These are phyloP conservation scores for Chalciporus piperatus DNA, from an alignment of 768 basidiomycete genomes.

Conservation along the genomic window DNA sequence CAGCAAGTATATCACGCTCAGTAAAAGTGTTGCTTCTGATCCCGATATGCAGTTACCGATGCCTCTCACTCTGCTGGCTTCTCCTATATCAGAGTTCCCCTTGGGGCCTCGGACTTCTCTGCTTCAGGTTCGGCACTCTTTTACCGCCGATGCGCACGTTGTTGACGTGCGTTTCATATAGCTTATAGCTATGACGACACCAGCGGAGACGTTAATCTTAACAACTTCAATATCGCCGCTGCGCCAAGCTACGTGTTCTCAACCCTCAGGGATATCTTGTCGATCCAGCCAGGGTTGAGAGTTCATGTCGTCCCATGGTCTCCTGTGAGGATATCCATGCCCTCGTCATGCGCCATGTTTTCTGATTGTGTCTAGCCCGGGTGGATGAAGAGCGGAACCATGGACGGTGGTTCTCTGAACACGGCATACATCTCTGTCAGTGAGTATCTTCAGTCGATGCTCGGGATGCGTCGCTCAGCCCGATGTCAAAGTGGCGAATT, in stretches of 20 bases:
- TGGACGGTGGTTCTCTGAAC: conserved; percentile 63
- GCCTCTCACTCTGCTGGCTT: conserved; percentile 62
- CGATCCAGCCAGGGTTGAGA: conserved; percentile 50
- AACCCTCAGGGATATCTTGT: conserved; percentile 60
- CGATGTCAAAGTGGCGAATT: conserved; percentile 54
- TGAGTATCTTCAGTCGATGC: conserved; percentile 30
- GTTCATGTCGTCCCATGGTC: conserved; percentile 73
- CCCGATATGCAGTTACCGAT: conserved; percentile 44
- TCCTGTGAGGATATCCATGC: conserved; percentile 45
- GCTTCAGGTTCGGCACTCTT: conserved; percentile 39
- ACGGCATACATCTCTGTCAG: conserved; percentile 47
- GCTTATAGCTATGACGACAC: conserved; percentile 68
- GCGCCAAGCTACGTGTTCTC: conserved; percentile 64
- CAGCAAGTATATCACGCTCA: conserved; percentile 10
- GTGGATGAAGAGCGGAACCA: conserved; percentile 75
- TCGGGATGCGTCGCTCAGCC: conserved; percentile 1
- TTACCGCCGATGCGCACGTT: neutral
- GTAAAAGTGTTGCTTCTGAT: neutral
- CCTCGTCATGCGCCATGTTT: neutral
- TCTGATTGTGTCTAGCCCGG: conserved; percentile 47
- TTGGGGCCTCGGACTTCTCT: conserved; percentile 77
- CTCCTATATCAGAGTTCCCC: conserved; percentile 64
- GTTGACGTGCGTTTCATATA: conserved; percentile 15
- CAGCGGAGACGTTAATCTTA: conserved; percentile 58
- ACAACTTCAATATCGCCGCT: conserved; percentile 51